Evolutionary conservation across 768 basidiomycete species (phyloP).

Genomic region (Leccinum uliginosum): DNA sequence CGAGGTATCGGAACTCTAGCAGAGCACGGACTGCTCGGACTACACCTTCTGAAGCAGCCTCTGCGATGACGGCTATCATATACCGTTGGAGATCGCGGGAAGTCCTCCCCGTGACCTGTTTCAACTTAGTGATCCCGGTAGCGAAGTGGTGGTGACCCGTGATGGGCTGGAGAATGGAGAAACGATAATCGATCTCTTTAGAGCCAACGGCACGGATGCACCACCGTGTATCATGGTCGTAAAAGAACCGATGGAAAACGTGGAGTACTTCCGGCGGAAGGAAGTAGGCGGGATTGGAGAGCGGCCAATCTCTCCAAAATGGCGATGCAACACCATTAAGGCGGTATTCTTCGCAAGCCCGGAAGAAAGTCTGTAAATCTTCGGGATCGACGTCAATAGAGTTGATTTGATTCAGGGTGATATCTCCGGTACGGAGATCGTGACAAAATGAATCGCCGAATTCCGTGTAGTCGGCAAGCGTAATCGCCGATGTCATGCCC

Average conservation of each 20-base stretch:
- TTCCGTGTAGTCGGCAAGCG: conserved; percentile 27
- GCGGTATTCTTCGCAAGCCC: background rate
- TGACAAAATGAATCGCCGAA: conserved; percentile 31
- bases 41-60: background rate
- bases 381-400: background rate
- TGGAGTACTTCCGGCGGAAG: conserved; percentile 37
- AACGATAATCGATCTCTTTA: conserved; percentile 23
- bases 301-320: conserved; percentile 21
- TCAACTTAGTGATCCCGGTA: background rate
- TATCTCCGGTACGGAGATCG: conserved; percentile 14
- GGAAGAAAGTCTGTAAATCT: background rate
- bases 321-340: conserved; percentile 16
- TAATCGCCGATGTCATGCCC: conserved; percentile 30
- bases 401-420: background rate
- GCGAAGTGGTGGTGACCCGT: background rate
- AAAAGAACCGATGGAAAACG: conserved; percentile 35
- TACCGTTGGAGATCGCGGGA: background rate
- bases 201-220: conserved; percentile 28
- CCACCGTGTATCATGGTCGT: conserved; percentile 40
- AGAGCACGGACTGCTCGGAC: background rate
- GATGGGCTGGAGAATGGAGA: background rate
- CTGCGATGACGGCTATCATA: background rate
- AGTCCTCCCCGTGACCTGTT: background rate
- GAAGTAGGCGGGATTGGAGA: conserved; percentile 29
- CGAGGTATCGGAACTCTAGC: background rate